phyloP scores from a whole-genome alignment of 1,139 yeast species.

The Scheffersomyces quercinus region DNA sequence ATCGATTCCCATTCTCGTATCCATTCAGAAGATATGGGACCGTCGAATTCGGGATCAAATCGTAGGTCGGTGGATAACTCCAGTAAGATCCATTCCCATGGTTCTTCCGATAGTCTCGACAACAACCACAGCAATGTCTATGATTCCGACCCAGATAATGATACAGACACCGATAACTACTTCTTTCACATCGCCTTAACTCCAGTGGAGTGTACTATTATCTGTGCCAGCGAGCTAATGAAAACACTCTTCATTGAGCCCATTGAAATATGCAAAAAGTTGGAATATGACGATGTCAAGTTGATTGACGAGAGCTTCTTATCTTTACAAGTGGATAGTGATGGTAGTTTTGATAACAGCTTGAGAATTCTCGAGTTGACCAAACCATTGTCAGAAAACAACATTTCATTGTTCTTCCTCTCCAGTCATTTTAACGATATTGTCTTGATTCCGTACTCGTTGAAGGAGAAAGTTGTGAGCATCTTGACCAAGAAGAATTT shows the following conservation, averaged over 20 bases:
- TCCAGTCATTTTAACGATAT: constrained; percentile 69
- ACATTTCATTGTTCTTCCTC: constrained; percentile 61
- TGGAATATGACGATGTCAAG: constrained; percentile 36
- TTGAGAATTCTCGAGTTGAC: constrained; percentile 59
- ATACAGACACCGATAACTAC: constrained; percentile 18
- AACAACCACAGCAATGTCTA: not conserved
- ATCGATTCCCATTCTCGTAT: constrained; percentile 2
- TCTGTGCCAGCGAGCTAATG: constrained; percentile 45
- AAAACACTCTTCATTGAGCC: constrained; percentile 37
- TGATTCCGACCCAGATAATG: not conserved
- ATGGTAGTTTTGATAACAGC: constrained; percentile 56
- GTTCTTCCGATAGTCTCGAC: constrained; percentile 1
- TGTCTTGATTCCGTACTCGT: constrained; percentile 56
- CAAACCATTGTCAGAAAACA: constrained; percentile 58
- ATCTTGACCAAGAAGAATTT: constrained; percentile 47
- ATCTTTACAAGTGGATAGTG: constrained; percentile 61
- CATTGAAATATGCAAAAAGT: constrained; percentile 26
- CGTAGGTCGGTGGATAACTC: constrained; percentile 18
- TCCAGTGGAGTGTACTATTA: constrained; percentile 57
- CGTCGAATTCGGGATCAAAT: not conserved
- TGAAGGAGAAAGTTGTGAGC: constrained; percentile 44
- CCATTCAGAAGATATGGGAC: too few species aligned
- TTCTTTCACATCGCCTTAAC: constrained; percentile 59
- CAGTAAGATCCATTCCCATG: constrained; percentile 11
- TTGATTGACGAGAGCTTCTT: constrained; percentile 50